These are phyloP conservation scores for Camillea tinctor DNA, from an alignment of 2,329 filamentous ascomycete genomes.

Conservation along the genomic window DNA sequence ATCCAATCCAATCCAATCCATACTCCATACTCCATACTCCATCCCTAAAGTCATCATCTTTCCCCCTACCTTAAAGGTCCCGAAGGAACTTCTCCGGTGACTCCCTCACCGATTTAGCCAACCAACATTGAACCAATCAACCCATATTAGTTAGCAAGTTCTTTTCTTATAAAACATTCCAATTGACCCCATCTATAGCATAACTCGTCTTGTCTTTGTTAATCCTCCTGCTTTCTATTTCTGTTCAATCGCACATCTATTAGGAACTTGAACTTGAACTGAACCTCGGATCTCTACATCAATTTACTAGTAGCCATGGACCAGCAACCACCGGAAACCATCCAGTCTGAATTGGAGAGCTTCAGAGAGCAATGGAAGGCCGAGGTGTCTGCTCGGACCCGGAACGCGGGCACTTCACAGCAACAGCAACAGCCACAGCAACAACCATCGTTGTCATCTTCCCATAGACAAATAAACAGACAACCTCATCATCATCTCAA, in stretches of 20 bases:
- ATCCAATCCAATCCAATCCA: no score
- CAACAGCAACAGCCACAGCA: constrained; percentile 16
- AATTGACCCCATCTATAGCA: not conserved
- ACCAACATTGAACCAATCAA: not conserved
- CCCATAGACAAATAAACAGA: constrained; percentile 13
- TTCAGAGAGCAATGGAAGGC: constrained; percentile 86
- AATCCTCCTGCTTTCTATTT: no score
- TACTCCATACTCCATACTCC: no score
- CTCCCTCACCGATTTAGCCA: not conserved
- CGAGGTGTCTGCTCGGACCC: constrained; percentile 59
- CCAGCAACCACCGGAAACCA: constrained; percentile 28
- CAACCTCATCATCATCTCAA: constrained; percentile 14
- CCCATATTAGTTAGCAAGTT: not conserved
- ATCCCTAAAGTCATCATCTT: not conserved
- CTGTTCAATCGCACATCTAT: not conserved
- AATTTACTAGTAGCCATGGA: constrained; percentile 22
- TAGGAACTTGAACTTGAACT: no score
- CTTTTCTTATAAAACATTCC: not conserved
- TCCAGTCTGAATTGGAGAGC: constrained; percentile 73
- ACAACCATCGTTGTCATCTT: no score
- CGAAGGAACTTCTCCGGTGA: not conserved
- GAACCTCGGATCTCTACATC: no score
- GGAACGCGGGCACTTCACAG: constrained; percentile 23
- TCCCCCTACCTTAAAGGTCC: no score
- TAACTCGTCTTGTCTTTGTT: constrained; percentile 1